Conservation (phyloP, 2,329 filamentous ascomycete species). For the Aureobasidium sp. region DNA sequence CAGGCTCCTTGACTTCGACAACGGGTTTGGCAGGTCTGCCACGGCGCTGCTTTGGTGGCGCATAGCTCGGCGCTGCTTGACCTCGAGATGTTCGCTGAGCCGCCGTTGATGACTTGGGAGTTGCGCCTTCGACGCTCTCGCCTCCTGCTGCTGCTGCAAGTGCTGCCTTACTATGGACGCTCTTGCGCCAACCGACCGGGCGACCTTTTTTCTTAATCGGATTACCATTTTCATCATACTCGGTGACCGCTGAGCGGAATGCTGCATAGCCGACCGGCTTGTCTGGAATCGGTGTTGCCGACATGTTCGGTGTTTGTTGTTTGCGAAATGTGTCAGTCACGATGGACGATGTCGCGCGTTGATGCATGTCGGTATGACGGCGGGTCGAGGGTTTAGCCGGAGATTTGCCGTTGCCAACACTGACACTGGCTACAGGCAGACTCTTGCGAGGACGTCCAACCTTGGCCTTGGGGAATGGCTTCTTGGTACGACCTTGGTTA, state of each 20-base stretch:
- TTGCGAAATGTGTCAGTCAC: background rate
- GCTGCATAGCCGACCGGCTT: constrained; percentile 33
- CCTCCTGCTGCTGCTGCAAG: constrained; percentile 20
- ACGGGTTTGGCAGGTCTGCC: background rate
- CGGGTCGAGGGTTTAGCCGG: background rate
- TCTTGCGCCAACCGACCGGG: constrained; percentile 43
- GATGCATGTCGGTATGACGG: background rate
- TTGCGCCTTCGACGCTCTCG: background rate
- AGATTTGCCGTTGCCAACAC: background rate
- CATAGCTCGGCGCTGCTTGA: constrained; percentile 7
- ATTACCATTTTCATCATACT: constrained; percentile 26
- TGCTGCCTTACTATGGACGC: constrained; percentile 34
- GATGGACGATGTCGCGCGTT: background rate
- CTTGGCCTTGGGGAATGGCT: constrained; percentile 1
- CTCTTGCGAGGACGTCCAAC: background rate
- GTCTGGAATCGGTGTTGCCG: background rate
- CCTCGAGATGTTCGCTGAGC: background rate
- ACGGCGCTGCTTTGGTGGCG: background rate
- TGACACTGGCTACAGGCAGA: background rate
- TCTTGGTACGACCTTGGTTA: background rate
- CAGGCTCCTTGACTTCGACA: background rate
- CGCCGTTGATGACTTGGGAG: background rate
- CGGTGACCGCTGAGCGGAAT: constrained; percentile 28
- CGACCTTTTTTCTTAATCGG: constrained; percentile 37
- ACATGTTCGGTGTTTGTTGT: constrained; percentile 5